Conservation (phyloP, 177 flowering plant species). For the Vitis hybrid region DNA sequence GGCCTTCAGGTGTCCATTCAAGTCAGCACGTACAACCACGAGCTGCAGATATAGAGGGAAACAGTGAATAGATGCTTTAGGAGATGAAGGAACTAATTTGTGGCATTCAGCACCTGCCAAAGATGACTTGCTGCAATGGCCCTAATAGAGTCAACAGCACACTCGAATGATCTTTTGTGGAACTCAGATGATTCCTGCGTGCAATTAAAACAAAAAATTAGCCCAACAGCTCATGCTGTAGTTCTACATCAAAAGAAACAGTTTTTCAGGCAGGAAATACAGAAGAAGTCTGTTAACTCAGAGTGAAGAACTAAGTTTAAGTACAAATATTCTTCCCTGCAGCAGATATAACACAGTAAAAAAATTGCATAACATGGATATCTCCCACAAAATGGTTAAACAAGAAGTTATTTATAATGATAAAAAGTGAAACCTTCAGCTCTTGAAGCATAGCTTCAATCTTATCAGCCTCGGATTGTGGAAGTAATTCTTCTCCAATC, state of each 20-base stretch:
- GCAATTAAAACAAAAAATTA: constrained; percentile 9
- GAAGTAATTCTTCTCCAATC: constrained; percentile 75
- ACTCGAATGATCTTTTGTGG: constrained; percentile 92
- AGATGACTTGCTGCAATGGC: constrained; percentile 94
- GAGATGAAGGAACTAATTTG: constrained; percentile 8
- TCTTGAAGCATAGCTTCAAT: constrained; percentile 82
- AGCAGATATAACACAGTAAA: too few species aligned
- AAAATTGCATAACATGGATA: neutral
- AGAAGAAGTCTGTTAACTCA: too few species aligned
- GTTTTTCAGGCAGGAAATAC: too few species aligned
- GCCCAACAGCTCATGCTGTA: too few species aligned
- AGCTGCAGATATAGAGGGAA: constrained; percentile 58
- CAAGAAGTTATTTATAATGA: neutral
- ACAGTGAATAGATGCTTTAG: constrained; percentile 6
- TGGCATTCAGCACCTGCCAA: constrained; percentile 76
- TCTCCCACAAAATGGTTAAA: neutral
- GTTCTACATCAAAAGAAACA: too few species aligned
- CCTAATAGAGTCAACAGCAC: constrained; percentile 73
- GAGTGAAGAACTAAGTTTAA: too few species aligned
- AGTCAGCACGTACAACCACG: constrained; percentile 94
- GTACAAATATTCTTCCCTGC: too few species aligned
- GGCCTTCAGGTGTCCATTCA: constrained; percentile 94
- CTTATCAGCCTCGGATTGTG: constrained; percentile 91
- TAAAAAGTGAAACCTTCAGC: constrained; percentile 58
- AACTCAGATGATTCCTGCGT: constrained; percentile 90